Conservation (phyloP, 805 yeast species). For the Torulaspora microellipsoides region DNA sequence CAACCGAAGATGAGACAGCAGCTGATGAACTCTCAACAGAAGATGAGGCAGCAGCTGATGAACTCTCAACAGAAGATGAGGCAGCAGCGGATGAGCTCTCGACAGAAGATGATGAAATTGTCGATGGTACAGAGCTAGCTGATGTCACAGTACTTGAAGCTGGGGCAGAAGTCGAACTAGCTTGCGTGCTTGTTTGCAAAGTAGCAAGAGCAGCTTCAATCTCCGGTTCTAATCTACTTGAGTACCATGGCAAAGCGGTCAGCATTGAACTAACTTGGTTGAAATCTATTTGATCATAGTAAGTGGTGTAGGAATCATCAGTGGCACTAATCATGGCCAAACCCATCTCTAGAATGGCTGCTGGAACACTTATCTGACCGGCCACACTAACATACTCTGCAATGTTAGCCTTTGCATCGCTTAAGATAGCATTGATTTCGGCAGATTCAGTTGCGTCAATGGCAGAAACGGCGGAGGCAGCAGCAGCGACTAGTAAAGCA, state of each 20-base stretch:
- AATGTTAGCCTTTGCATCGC: conserved; percentile 22
- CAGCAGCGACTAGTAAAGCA: conserved; percentile 19
- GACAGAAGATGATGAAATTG: conserved; percentile 5
- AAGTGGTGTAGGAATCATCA: conserved; percentile 33
- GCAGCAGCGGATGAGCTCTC: conserved; percentile 8
- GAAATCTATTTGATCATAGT: conserved; percentile 29
- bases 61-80: not conserved
- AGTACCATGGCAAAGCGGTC: conserved; percentile 36
- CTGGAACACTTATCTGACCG: conserved; percentile 19
- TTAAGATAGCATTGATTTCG: conserved; percentile 23
- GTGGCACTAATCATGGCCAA: conserved; percentile 32
- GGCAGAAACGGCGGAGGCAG: conserved; percentile 19
- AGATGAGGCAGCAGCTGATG: not conserved
- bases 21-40: not conserved
- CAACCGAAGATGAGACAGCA: not conserved
- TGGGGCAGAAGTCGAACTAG: conserved; percentile 9
- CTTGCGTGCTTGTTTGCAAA: not conserved
- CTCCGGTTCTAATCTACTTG: conserved; percentile 25
- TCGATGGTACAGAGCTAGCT: conserved; percentile 6
- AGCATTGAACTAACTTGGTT: conserved; percentile 30
- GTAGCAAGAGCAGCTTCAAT: conserved; percentile 15
- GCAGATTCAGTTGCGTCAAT: conserved; percentile 18
- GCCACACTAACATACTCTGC: conserved; percentile 18
- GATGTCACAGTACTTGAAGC: conserved; percentile 5
- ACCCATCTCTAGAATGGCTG: conserved; percentile 22